Evolutionary conservation across 2,329 filamentous ascomycete species (phyloP), one percentile per base, ranked within the genome.

Genomic region (Aphanoascus verrucosus): DNA sequence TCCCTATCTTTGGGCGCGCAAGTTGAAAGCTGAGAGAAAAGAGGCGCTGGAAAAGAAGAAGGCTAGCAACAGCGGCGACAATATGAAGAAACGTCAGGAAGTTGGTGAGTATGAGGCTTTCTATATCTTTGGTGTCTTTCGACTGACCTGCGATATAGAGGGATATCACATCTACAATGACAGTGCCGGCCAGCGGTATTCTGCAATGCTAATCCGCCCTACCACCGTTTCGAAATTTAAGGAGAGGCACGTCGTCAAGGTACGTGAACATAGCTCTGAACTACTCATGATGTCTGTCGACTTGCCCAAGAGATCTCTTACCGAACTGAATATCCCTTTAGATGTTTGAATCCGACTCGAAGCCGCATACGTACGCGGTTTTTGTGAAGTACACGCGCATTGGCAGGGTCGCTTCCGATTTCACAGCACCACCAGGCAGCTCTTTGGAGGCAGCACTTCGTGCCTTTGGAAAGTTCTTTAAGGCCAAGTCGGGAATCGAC

Each of bases 81-180:
- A 3, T 20, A 45, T 6, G 19, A 55, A 52, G 19, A 9, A 41
- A 19, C 8, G n/a, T 37, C 34, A 35, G 17, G 45, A 46, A 28
- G n/a, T 19, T 19, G 31, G 44, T 38, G 42, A 23, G 43, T 7
- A 44, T 42, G 31, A 23, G 23, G 1, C n/a, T 43, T 12, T 37
- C 28, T 34, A 37, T 6, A 2, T 12, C 28, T 12, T 12, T 5
- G 8, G 5, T 15, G 12, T n/a, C 17, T 12, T 12, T 15, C 17
- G 12, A 42, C 41, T 41, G 3, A 52, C 28, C 19, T 34, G 37
- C 37, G 41, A 54, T 32, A 45, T 54, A 84, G 82, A 74, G 34
- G 70, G 80, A n/a, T 80, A 82, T 62, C 81, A 81, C 56, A 66
- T 86, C 56, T 88, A 85, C 66, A 69, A 67, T 15, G 86, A 93